A percentile compares a stretch with the other conserved stretches of the same genome.
Evolutionary conservation across 768 basidiomycete genomes (phyloP).

Genomic region (Boletus coccyginus): DNA sequence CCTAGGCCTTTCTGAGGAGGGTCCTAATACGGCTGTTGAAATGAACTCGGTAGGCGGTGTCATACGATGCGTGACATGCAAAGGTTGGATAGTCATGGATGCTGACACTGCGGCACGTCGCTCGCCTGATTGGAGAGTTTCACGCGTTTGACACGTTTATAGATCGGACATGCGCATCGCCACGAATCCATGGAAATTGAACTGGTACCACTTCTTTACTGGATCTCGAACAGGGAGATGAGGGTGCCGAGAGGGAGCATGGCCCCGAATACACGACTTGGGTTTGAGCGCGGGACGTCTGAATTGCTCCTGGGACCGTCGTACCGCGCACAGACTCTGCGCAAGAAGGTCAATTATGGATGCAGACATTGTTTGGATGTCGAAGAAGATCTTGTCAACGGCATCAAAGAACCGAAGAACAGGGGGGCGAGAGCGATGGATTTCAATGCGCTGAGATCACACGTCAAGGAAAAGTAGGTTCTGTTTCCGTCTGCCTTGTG

Average conservation of each 20-base stretch:
- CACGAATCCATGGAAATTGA: constrained; percentile 51
- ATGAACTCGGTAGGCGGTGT: constrained; percentile 27
- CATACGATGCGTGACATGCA: constrained; percentile 51
- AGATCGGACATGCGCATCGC: constrained; percentile 66
- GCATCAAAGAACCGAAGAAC: neutral
- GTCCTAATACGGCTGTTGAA: constrained; percentile 16
- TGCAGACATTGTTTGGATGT: constrained; percentile 50
- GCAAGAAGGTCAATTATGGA: constrained; percentile 41
- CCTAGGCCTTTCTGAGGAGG: constrained; percentile 30
- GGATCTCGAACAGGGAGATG: too few species aligned
- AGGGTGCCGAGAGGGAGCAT: too few species aligned
- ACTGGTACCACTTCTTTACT: constrained; percentile 14
- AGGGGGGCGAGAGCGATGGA: constrained; percentile 32
- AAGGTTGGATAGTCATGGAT: constrained; percentile 47
- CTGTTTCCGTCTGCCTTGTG: neutral
- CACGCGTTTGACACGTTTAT: neutral
- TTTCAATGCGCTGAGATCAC: constrained; percentile 61
- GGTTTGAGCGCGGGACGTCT: constrained; percentile 25
- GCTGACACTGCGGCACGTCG: constrained; percentile 44
- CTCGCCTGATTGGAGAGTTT: too few species aligned
- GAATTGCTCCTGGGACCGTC: constrained; percentile 19
- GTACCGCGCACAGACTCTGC: constrained; percentile 23
- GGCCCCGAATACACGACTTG: neutral
- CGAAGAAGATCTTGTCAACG: too few species aligned
- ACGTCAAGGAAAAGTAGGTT: constrained; percentile 59